Conservation (phyloP, 164 flowering plant species). For the Chimonanthus salicifolius region DNA sequence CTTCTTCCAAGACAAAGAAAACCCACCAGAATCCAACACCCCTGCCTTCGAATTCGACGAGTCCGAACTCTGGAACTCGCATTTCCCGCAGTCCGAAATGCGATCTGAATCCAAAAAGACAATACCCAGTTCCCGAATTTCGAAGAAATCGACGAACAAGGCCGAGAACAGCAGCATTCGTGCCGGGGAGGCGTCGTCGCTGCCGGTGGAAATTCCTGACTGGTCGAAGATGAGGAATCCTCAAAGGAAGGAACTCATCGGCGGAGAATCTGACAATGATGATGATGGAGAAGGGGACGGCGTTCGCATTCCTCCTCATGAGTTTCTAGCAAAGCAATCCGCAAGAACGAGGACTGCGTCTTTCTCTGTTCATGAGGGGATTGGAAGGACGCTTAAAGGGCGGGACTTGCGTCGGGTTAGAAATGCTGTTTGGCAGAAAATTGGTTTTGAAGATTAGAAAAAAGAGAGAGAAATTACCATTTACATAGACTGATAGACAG, state of each 20-base stretch:
- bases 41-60: constrained; percentile 26
- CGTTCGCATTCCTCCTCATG: constrained; percentile 26
- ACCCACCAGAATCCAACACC: neutral
- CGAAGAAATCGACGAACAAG: constrained; percentile 15
- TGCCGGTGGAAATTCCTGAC: constrained; percentile 31
- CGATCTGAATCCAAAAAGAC: constrained; percentile 13
- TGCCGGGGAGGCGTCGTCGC: constrained; percentile 10
- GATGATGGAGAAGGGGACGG: constrained; percentile 13
- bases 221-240: constrained; percentile 29
- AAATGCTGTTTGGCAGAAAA: constrained; percentile 30
- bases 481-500: neutral
- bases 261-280: constrained; percentile 1
- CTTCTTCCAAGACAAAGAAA: constrained; percentile 7
- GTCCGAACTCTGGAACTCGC: constrained; percentile 17
- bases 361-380: constrained; percentile 29
- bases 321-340: constrained; percentile 25
- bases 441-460: constrained; percentile 24
- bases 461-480: neutral
- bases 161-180: neutral
- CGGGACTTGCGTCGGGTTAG: constrained; percentile 32
- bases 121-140: constrained; percentile 12
- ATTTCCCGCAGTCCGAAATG: neutral
- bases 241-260: neutral
- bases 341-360: constrained; percentile 24
- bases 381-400: constrained; percentile 29